These are phyloP conservation scores for Fusarium xyrophilum DNA, from an alignment of 2,329 filamentous ascomycete genomes.

Conservation along the genomic window DNA sequence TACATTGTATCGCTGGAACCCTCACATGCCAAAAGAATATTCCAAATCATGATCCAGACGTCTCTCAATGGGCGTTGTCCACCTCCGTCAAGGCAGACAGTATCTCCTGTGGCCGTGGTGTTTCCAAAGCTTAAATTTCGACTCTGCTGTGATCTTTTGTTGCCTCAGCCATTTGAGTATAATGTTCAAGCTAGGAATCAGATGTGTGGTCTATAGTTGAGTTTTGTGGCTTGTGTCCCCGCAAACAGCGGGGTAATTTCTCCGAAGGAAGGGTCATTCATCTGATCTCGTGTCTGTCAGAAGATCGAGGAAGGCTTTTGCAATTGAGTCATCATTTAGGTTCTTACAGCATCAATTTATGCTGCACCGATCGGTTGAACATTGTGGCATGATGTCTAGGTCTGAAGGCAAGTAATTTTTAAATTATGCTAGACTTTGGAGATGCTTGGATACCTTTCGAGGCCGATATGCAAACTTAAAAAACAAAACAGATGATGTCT, in stretches of 20 bases:
- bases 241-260: background rate
- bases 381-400: background rate
- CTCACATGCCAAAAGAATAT: rapidly evolving
- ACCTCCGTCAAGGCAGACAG: rapidly evolving
- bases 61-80: rapidly evolving
- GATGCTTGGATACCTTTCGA: no score
- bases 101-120: background rate
- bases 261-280: background rate
- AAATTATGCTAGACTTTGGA: no score
- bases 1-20: rapidly evolving
- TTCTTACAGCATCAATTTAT: background rate
- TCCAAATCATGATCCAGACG: background rate
- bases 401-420: no score
- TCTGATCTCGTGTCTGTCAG: background rate
- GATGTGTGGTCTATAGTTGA: background rate
- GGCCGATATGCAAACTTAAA: no score
- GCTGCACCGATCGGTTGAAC: rapidly evolving
- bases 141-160: background rate
- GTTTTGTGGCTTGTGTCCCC: background rate
- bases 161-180: background rate
- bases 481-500: no score
- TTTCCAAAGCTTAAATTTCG: background rate
- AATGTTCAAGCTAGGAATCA: no score
- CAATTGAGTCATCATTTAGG: background rate
- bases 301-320: background rate